A percentile compares a stretch with the other conserved stretches of the same genome.
These are phyloP conservation scores for Lentinus polychrous DNA, from an alignment of 1,284 basidiomycete species.

Conservation along the genomic window DNA sequence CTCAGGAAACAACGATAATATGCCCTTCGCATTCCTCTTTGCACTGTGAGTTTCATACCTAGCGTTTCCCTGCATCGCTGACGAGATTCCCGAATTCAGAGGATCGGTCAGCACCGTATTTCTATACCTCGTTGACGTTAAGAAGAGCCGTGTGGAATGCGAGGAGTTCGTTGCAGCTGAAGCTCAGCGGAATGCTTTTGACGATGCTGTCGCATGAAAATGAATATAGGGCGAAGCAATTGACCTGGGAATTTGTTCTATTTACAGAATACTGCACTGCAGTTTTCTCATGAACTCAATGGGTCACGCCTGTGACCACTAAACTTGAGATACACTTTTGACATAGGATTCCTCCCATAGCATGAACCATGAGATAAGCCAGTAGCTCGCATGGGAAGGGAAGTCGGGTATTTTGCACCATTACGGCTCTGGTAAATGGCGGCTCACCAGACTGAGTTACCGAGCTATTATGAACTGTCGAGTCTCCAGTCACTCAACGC, in stretches of 20 bases:
- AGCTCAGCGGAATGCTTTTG: slow-evolving; percentile 42
- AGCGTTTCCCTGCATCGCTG: neutral
- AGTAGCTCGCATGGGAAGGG: too few species aligned
- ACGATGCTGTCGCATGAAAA: neutral
- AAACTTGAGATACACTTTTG: too few species aligned
- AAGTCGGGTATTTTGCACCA: too few species aligned
- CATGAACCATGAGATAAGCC: too few species aligned
- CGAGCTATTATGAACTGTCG: slow-evolving; percentile 3
- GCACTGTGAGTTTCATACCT: slow-evolving; percentile 42
- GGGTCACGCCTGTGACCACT: too few species aligned
- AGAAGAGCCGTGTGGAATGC: slow-evolving; percentile 64
- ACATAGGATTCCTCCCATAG: too few species aligned
- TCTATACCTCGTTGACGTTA: slow-evolving; percentile 62
- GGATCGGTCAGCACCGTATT: slow-evolving; percentile 59
- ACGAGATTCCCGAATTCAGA: slow-evolving; percentile 26
- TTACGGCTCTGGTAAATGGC: too few species aligned
- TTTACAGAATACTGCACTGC: too few species aligned
- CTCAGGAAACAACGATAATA: slow-evolving; percentile 66
- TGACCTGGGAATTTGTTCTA: too few species aligned
- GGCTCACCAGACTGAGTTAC: neutral
- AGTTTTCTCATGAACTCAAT: too few species aligned
- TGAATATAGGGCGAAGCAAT: too few species aligned
- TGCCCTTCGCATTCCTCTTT: slow-evolving; percentile 79
- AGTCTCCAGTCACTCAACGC: neutral
- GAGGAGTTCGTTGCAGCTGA: slow-evolving; percentile 57